Conservation (phyloP, 768 basidiomycete genomes). For the Amanita rimosa region DNA sequence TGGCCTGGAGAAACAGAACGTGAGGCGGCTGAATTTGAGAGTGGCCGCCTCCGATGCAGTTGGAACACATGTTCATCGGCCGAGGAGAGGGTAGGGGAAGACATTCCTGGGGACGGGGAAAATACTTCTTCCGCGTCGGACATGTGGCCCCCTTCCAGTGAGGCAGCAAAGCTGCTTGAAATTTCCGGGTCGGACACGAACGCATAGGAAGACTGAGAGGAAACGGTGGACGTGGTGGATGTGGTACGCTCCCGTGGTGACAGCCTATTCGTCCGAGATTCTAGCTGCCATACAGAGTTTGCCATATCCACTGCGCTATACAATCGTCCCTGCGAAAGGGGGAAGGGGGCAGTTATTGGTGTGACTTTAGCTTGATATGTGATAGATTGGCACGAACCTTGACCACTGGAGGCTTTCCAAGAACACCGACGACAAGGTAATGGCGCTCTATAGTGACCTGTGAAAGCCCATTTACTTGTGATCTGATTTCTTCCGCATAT, state of each 20-base stretch:
- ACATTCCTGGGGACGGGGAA: constrained; percentile 43
- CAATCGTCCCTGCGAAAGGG: constrained; percentile 45
- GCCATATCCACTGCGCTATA: constrained; percentile 59
- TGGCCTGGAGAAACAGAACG: constrained; percentile 49
- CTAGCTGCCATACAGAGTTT: constrained; percentile 71
- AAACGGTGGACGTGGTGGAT: constrained; percentile 63
- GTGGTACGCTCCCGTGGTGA: constrained; percentile 62
- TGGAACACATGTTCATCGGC: constrained; percentile 36
- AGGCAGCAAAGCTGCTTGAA: constrained; percentile 76
- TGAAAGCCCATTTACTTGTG: not conserved
- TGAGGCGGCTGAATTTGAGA: constrained; percentile 26
- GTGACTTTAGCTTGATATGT: not conserved
- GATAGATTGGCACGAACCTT: constrained; percentile 39
- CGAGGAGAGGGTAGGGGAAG: constrained; percentile 52
- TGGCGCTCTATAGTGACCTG: constrained; percentile 68
- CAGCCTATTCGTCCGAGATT: constrained; percentile 44
- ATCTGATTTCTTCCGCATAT: constrained; percentile 4
- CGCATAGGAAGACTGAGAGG: constrained; percentile 74
- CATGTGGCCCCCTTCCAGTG: constrained; percentile 60
- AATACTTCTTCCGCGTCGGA: constrained; percentile 60
- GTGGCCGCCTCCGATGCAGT: constrained; percentile 16
- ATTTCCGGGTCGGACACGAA: constrained; percentile 79
- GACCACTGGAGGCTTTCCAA: constrained; percentile 56
- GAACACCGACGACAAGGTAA: constrained; percentile 63
- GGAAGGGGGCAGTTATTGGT: not conserved